These are phyloP conservation scores for Smittium culicis DNA, from an alignment of 371 early-diverging fungal genomes.

Conservation along the genomic window DNA sequence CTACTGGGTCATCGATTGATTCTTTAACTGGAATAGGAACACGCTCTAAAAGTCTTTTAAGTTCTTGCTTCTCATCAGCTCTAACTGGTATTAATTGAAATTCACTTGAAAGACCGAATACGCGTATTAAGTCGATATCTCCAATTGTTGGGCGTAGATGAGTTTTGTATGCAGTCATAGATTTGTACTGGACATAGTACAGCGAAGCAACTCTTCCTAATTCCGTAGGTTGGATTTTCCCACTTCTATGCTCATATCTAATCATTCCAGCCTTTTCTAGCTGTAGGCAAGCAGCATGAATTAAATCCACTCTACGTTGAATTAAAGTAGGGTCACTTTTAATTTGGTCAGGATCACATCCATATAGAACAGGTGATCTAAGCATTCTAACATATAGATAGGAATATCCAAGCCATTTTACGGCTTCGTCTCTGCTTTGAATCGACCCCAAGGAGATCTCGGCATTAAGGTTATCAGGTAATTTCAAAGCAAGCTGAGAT, in stretches of 20 bases:
- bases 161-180: conserved; percentile 87
- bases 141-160: conserved; percentile 83
- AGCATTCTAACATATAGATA: conserved; percentile 96
- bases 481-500: conserved; percentile 74
- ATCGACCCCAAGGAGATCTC: conserved; percentile 94
- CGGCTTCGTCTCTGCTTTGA: conserved; percentile 81
- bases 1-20: conserved; percentile 71
- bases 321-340: conserved; percentile 66
- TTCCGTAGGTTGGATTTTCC: conserved; percentile 75
- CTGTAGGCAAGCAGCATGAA: conserved; percentile 70
- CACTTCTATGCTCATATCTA: conserved; percentile 76
- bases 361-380: conserved; percentile 67
- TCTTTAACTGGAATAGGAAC: conserved; percentile 91
- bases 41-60: conserved; percentile 76
- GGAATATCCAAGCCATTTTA: conserved; percentile 93
- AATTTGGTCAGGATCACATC: not conserved
- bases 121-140: conserved; percentile 67
- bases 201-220: conserved; percentile 94
- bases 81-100: conserved; percentile 91
- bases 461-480: conserved; percentile 89
- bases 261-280: conserved; percentile 79
- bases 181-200: conserved; percentile 79
- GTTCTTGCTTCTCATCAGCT: conserved; percentile 89
- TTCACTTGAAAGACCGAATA: conserved; percentile 81
- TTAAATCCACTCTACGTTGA: conserved; percentile 75